Evolutionary conservation across 805 yeast species (phyloP).

Genomic region (Myxozyma lipomycoides): DNA sequence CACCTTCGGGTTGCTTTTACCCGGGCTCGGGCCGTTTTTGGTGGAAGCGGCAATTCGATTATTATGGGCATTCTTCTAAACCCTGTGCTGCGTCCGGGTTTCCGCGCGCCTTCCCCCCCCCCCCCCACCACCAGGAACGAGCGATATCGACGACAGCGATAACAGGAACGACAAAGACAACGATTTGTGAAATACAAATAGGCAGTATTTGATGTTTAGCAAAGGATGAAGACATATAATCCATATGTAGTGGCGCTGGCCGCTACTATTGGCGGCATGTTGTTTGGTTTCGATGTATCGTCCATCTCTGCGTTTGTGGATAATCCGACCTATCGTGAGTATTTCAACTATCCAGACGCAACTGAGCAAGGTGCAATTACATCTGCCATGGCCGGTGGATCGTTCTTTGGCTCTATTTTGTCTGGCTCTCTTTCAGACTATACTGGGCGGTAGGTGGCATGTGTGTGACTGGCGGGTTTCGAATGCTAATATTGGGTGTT

Average conservation of each 20-base stretch:
- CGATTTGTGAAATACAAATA: no score
- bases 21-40: no score
- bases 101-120: background rate
- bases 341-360: slow-evolving; percentile 53
- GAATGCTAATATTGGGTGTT: background rate
- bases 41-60: no score
- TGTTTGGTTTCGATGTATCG: slow-evolving; percentile 96
- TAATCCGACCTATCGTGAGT: slow-evolving; percentile 67
- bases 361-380: slow-evolving; percentile 81
- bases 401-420: slow-evolving; percentile 59
- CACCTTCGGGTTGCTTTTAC: background rate
- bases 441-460: slow-evolving; percentile 64
- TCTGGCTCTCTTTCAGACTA: slow-evolving; percentile 50
- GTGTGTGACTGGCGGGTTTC: slow-evolving; percentile 34
- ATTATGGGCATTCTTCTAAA: no score
- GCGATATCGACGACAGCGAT: background rate
- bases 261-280: slow-evolving; percentile 71
- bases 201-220: background rate
- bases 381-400: slow-evolving; percentile 72
- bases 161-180: background rate
- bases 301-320: slow-evolving; percentile 86
- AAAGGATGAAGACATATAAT: slow-evolving; percentile 46
- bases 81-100: background rate
- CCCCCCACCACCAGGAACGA: background rate
- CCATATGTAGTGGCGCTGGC: slow-evolving; percentile 52